Percentiles rank a stretch among this genome's conserved stretches.
These are phyloP conservation scores for Pythium periplocum DNA, from an alignment of 352 stramenopile species.

Conservation along the genomic window DNA sequence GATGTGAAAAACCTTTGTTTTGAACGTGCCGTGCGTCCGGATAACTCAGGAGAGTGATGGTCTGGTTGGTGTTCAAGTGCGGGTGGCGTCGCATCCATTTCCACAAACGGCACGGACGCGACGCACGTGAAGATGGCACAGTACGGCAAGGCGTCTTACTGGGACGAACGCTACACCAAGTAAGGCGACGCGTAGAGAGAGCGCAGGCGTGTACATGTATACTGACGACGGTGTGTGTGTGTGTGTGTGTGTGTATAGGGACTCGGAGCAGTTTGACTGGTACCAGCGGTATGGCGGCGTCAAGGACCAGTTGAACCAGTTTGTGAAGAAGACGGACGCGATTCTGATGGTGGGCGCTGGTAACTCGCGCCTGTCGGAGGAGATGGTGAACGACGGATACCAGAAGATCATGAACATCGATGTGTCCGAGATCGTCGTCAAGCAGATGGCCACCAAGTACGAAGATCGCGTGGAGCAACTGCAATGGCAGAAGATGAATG, in stretches of 20 bases:
- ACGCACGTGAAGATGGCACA: constrained; percentile 60
- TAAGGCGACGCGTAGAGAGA: constrained; percentile 19
- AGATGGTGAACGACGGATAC: constrained; percentile 95
- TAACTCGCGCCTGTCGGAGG: constrained; percentile 93
- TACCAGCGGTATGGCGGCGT: constrained; percentile 91
- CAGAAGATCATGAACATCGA: constrained; percentile 95
- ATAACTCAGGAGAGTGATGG: constrained; percentile 14
- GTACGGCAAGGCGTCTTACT: constrained; percentile 92
- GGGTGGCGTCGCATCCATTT: constrained; percentile 5
- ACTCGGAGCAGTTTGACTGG: constrained; percentile 93
- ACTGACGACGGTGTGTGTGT: not conserved
- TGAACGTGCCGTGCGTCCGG: constrained; percentile 1
- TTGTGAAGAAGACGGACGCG: constrained; percentile 92
- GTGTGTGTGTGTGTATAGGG: constrained; percentile 29
- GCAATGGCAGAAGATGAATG: constrained; percentile 95
- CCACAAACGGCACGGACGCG: constrained; percentile 8
- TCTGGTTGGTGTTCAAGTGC: constrained; percentile 8
- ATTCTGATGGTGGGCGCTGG: constrained; percentile 92
- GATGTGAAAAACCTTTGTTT: no score
- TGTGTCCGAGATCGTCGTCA: constrained; percentile 91
- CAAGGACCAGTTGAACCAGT: constrained; percentile 87
- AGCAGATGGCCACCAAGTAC: constrained; percentile 93
- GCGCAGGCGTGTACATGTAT: not conserved
- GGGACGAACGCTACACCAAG: constrained; percentile 94
- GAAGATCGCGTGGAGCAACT: constrained; percentile 88